phyloP scores from a whole-genome alignment of 257 asterid species.

The Misopates orontium region DNA sequence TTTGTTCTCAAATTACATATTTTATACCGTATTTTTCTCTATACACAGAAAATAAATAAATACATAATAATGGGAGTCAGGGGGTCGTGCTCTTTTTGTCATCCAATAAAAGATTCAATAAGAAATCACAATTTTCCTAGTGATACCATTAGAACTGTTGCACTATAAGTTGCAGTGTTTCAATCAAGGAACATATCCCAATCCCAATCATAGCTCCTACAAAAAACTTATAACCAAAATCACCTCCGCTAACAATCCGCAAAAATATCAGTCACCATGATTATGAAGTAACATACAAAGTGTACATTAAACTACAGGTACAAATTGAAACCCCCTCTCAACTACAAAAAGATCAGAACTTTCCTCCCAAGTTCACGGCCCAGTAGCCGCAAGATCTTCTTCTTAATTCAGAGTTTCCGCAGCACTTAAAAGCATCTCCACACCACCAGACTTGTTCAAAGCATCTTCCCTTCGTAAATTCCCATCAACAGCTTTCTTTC shows the following conservation, averaged over 20 bases:
- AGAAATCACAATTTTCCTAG: too few species aligned
- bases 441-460: conserved; percentile 61
- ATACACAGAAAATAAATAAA: too few species aligned
- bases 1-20: too few species aligned
- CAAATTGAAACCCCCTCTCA: background rate
- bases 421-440: conserved; percentile 87
- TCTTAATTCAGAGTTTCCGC: conserved; percentile 70
- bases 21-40: too few species aligned
- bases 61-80: too few species aligned
- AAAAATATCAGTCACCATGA: conserved; percentile 27
- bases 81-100: too few species aligned
- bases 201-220: too few species aligned
- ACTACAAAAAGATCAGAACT: conserved; percentile 3
- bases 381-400: conserved; percentile 39
- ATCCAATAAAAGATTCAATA: too few species aligned
- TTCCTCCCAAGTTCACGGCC: background rate
- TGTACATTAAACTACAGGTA: conserved; percentile 1
- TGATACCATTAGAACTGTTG: background rate
- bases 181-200: too few species aligned
- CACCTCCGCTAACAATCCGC: conserved; percentile 26
- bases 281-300: conserved; percentile 16
- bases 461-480: conserved; percentile 36
- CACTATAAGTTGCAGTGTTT: conserved; percentile 13
- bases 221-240: background rate
- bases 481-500: conserved; percentile 42